These are phyloP conservation scores for Yamadazyma sp. DNA, from an alignment of 805 yeast species.

Conservation along the genomic window DNA sequence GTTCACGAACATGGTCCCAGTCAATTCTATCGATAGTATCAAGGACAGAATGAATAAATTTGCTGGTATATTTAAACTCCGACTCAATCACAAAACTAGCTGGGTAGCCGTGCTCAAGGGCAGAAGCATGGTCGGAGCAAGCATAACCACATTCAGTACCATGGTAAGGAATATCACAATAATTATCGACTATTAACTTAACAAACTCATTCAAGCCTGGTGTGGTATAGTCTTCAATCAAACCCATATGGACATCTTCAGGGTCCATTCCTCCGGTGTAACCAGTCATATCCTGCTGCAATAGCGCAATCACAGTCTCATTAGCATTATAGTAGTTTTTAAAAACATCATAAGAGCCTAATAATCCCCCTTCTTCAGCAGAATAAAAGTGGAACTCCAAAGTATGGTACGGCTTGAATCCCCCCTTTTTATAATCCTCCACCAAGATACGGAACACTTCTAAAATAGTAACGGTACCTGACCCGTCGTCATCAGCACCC, in stretches of 20 bases:
- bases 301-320: conserved; percentile 71
- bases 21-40: conserved; percentile 84
- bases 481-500: conserved; percentile 95
- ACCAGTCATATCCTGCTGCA: conserved; percentile 96
- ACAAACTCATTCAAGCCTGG: conserved; percentile 56
- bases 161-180: conserved; percentile 65
- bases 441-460: conserved; percentile 71
- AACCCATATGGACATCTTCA: conserved; percentile 64
- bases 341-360: conserved; percentile 83
- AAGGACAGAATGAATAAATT: conserved; percentile 69
- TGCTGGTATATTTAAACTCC: conserved; percentile 60
- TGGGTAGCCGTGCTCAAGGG: conserved; percentile 80
- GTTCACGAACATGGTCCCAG: conserved; percentile 77
- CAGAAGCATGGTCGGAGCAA: conserved; percentile 91
- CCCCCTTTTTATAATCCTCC: conserved; percentile 29
- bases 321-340: conserved; percentile 45
- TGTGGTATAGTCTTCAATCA: conserved; percentile 70
- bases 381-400: conserved; percentile 92
- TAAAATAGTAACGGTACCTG: conserved; percentile 77
- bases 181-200: conserved; percentile 57
- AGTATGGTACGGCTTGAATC: conserved; percentile 62
- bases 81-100: conserved; percentile 81
- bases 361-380: conserved; percentile 90
- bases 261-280: conserved; percentile 54
- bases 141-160: conserved; percentile 89